Conservation (phyloP, 805 yeast genomes). For the Zygoascus flipseniorum region DNA sequence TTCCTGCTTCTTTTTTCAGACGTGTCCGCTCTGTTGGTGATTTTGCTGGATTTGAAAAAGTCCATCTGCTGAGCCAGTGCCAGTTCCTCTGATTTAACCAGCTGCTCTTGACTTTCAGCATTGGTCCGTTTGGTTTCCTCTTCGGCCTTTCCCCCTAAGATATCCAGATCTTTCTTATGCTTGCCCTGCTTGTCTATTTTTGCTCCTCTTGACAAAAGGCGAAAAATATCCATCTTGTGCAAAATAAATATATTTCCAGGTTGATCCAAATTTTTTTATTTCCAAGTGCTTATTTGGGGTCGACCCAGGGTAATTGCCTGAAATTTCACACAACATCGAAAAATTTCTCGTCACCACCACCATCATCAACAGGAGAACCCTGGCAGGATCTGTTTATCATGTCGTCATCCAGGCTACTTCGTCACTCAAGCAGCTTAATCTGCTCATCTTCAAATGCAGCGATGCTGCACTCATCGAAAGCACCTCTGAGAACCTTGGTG, state of each 20-base stretch:
- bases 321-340: background rate
- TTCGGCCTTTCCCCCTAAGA: slow-evolving; percentile 10
- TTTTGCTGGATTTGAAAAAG: slow-evolving; percentile 53
- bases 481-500: slow-evolving; percentile 21
- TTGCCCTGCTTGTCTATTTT: slow-evolving; percentile 52
- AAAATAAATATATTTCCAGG: background rate
- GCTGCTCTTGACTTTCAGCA: background rate
- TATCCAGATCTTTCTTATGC: slow-evolving; percentile 27
- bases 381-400: background rate
- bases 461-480: background rate
- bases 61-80: slow-evolving; percentile 50
- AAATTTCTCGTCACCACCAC: background rate
- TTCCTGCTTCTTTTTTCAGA: slow-evolving; percentile 1
- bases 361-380: background rate
- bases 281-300: background rate
- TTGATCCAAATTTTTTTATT: background rate
- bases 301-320: background rate
- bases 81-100: background rate
- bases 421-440: background rate
- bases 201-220: slow-evolving; percentile 81
- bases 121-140: background rate
- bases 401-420: background rate
- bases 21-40: background rate
- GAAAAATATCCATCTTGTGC: slow-evolving; percentile 74
- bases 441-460: background rate